These are phyloP conservation scores for Pseudocercospora musae DNA, from an alignment of 2,329 filamentous ascomycete genomes.

Conservation along the genomic window DNA sequence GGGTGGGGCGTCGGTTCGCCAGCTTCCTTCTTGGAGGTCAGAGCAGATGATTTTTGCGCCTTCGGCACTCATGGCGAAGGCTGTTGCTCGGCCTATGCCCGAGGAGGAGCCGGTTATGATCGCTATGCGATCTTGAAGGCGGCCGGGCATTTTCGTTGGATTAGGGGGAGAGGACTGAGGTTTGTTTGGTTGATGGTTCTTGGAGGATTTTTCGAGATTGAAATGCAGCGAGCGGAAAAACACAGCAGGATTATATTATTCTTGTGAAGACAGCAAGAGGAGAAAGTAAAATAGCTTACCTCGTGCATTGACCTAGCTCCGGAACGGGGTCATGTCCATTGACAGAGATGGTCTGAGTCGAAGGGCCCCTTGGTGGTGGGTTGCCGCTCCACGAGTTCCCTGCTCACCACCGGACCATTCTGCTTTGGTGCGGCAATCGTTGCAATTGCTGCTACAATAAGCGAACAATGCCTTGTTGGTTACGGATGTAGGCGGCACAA, in stretches of 20 bases:
- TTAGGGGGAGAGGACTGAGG: neutral
- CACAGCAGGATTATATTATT: too few species aligned
- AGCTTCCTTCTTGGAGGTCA: constrained; percentile 21
- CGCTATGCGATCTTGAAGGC: constrained; percentile 28
- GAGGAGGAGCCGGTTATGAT: constrained; percentile 36
- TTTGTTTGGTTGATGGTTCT: neutral
- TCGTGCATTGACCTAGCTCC: neutral
- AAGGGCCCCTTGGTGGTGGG: neutral
- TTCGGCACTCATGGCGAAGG: constrained; percentile 34
- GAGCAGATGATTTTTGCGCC: constrained; percentile 32
- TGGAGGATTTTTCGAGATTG: too few species aligned
- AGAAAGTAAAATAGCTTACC: neutral
- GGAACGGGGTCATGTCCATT: neutral
- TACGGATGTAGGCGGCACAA: neutral
- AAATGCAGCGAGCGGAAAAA: too few species aligned
- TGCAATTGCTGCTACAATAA: neutral
- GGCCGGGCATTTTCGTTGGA: constrained; percentile 17
- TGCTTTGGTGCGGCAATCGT: neutral
- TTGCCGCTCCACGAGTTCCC: neutral
- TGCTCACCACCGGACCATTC: neutral
- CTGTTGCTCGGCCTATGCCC: constrained; percentile 36
- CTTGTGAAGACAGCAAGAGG: too few species aligned
- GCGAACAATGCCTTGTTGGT: neutral
- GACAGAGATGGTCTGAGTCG: neutral
- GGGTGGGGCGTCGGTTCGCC: constrained; percentile 17